Base-by-base conservation (phyloP, 1,284 basidiomycete genomes). In the Ceratobasidium sp. region DNA sequence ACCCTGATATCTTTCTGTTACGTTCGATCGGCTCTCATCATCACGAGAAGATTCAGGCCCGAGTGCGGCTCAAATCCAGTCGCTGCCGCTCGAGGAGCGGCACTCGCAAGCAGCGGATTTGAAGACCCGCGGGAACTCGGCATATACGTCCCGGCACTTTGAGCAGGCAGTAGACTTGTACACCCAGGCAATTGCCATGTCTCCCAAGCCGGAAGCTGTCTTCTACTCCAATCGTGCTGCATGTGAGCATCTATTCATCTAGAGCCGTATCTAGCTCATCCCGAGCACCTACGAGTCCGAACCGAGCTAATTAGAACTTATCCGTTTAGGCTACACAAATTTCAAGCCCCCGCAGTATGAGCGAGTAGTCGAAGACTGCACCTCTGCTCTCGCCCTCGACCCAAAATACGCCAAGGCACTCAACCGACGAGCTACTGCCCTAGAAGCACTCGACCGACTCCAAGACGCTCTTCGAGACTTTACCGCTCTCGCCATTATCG, bases 161-260 rank as follows among this genome's bases (percentile, higher is more conserved):
- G 81, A 86, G 32, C 85, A 86, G 61, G 98, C 98, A 9, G 90
- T 91, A 62, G 87, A 90, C 50, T 87, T 91, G 78, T 99, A 99
- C 86, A 93, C 95, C 32, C 92, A 92, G 80, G 97, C 98, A 30
- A 98, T 98, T 77, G 88, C 90, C 73, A 86, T 94, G 13, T 87
- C 94, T 1, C 91, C 92, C 44, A 91, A 90, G 80, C 90, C 93
- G 32, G 94, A 98, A 80, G 91, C 97, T 38, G 95, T 98, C 61
- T 99, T 94, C 84, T 98, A 91, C 87, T 95, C 93, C 81, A 99
- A 99, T 84, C 91, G 98, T 73, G 97, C 97, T 54, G 98, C 98
- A 74, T 98, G 96, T 95, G 75, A 77, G 90, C 79, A 6, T 35
- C 18, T 35, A 18, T 59, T 82, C 32, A 43, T 5, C 16, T 62